Conservation (phyloP, 345 rosid genomes). For the Salix suchowensis region DNA sequence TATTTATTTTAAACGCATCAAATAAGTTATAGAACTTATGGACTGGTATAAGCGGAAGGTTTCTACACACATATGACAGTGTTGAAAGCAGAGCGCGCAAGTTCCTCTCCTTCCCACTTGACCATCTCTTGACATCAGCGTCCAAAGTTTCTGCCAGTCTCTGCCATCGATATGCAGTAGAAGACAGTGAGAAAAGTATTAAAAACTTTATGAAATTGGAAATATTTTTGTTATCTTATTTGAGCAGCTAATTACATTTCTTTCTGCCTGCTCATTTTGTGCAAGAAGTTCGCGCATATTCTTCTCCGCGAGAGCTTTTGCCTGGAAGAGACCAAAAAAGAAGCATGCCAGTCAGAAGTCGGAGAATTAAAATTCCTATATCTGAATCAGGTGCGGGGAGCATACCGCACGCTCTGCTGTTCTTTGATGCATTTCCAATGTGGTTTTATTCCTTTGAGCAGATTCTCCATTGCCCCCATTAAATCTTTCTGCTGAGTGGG, state of each 20-base stretch:
- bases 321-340: constrained; percentile 49
- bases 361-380: not conserved
- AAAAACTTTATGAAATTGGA: not conserved
- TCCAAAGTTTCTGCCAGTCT: constrained; percentile 71
- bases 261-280: constrained; percentile 86
- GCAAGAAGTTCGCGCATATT: constrained; percentile 74
- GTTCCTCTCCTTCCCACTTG: constrained; percentile 78
- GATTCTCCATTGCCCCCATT: constrained; percentile 51
- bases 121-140: constrained; percentile 92
- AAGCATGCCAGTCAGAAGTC: constrained; percentile 12
- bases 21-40: not conserved
- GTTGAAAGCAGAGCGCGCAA: constrained; percentile 91
- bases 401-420: constrained; percentile 84
- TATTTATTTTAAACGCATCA: not conserved
- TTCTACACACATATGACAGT: constrained; percentile 65
- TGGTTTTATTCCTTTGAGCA: constrained; percentile 59
- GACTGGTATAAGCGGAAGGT: constrained; percentile 1
- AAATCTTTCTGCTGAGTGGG: constrained; percentile 23
- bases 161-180: constrained; percentile 39
- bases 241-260: constrained; percentile 53
- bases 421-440: constrained; percentile 67
- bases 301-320: constrained; percentile 93
- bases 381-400: not conserved
- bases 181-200: constrained; percentile 17
- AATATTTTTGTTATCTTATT: not conserved